Conservation (phyloP, 2,329 filamentous ascomycete species). For the Aspergillus neotritici region DNA sequence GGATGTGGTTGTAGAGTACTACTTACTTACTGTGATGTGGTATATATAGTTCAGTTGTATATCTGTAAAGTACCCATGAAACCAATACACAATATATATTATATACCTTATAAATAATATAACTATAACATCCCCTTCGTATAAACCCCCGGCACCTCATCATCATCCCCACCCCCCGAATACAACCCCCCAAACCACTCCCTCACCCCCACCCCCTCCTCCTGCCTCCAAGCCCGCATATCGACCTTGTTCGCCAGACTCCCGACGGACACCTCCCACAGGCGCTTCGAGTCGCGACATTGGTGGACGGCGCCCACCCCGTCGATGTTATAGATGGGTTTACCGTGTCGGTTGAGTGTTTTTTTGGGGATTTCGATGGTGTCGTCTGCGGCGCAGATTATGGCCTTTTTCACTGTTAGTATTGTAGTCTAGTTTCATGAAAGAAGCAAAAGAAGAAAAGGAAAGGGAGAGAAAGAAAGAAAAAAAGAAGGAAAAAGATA, state of each 20-base stretch:
- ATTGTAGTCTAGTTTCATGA: too few species aligned
- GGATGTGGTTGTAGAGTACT: too few species aligned
- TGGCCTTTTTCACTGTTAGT: not conserved
- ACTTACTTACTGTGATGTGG: too few species aligned
- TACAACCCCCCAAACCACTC: slow-evolving; percentile 4
- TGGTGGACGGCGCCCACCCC: slow-evolving; percentile 10
- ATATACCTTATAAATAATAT: too few species aligned
- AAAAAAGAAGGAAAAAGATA: not conserved
- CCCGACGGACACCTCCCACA: slow-evolving; percentile 9
- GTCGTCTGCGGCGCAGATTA: slow-evolving; percentile 14
- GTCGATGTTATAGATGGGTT: slow-evolving; percentile 5
- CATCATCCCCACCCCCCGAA: too few species aligned
- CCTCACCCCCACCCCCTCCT: slow-evolving; percentile 3
- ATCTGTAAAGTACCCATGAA: too few species aligned
- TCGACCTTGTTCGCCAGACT: not conserved
- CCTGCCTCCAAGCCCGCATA: slow-evolving; percentile 6
- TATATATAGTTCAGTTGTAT: too few species aligned
- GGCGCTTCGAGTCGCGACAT: slow-evolving; percentile 8
- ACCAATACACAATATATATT: too few species aligned
- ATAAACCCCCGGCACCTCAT: too few species aligned
- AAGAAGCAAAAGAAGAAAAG: not conserved
- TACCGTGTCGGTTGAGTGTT: not conserved
- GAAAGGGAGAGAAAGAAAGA: not conserved
- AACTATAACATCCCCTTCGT: too few species aligned
- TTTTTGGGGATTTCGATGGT: slow-evolving; percentile 9